These are phyloP conservation scores for Coccinonectria pachysandricola DNA, from an alignment of 2,329 filamentous ascomycete species.

Conservation along the genomic window DNA sequence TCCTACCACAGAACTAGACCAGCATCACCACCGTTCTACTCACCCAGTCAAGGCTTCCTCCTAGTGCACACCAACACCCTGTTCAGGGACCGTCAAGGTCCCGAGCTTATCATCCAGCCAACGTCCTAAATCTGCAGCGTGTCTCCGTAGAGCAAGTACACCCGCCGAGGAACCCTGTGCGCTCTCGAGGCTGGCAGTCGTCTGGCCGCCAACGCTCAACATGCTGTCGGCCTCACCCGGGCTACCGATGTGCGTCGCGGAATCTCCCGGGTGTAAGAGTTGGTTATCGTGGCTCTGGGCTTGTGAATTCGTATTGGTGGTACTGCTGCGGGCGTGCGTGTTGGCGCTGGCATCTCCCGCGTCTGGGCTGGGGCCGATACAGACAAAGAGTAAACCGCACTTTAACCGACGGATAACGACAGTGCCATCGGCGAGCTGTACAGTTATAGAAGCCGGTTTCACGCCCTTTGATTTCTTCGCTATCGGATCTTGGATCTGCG, in stretches of 20 bases:
- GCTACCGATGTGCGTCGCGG: conserved; percentile 26
- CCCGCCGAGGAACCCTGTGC: conserved; percentile 32
- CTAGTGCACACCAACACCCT: conserved; percentile 32
- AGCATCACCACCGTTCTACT: neutral
- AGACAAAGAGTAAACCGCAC: conserved; percentile 53
- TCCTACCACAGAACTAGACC: conserved; percentile 4
- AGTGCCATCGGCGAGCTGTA: conserved; percentile 48
- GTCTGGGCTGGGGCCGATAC: conserved; percentile 37
- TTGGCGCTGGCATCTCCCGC: conserved; percentile 2
- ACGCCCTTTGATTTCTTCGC: too few species aligned
- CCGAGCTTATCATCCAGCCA: conserved; percentile 53
- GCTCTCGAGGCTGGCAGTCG: conserved; percentile 30
- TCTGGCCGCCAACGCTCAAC: conserved; percentile 33
- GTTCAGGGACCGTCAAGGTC: conserved; percentile 41
- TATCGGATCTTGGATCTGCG: conserved; percentile 6
- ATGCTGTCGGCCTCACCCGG: conserved; percentile 38
- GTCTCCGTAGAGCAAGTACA: conserved; percentile 41
- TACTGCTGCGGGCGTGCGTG: too few species aligned
- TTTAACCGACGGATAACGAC: conserved; percentile 47
- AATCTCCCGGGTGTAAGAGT: conserved; percentile 14
- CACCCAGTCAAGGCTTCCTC: too few species aligned
- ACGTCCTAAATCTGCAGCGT: conserved; percentile 47
- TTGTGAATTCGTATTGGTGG: conserved; percentile 7
- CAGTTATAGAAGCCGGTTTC: conserved; percentile 38
- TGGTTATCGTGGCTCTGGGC: conserved; percentile 10